Evolutionary conservation across 768 basidiomycete species (phyloP).

Genomic region (Botryobasidium botryosum): DNA sequence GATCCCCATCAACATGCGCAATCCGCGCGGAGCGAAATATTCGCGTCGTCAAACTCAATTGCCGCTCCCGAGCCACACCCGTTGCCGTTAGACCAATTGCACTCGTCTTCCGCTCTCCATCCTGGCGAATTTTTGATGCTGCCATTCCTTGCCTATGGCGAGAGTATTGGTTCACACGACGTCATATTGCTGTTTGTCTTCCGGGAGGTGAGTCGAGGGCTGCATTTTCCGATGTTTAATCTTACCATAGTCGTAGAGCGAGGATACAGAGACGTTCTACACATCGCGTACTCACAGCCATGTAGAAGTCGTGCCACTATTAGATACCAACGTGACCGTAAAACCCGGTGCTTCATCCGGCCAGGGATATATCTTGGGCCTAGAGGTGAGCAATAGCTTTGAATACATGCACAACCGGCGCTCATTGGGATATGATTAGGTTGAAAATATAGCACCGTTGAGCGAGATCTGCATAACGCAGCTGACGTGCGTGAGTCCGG

Average conservation of each 20-base stretch:
- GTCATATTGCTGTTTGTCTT: constrained; percentile 50
- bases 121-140: constrained; percentile 36
- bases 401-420: too few relatives aligned
- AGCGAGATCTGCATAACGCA: constrained; percentile 34
- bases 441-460: constrained; percentile 34
- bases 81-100: constrained; percentile 25
- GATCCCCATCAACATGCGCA: background rate
- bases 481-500: constrained; percentile 46
- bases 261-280: constrained; percentile 27
- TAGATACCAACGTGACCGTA: constrained; percentile 35
- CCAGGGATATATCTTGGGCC: constrained; percentile 9
- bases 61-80: constrained; percentile 28
- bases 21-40: constrained; percentile 21
- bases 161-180: constrained; percentile 30
- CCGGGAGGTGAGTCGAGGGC: constrained; percentile 41
- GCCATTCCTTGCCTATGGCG: constrained; percentile 38
- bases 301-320: constrained; percentile 43
- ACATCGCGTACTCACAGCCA: constrained; percentile 35
- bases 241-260: background rate
- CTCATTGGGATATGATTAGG: constrained; percentile 13
- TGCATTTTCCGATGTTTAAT: constrained; percentile 4
- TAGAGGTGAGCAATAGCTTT: constrained; percentile 15
- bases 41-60: constrained; percentile 38
- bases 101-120: constrained; percentile 19
- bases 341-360: constrained; percentile 25